Conservation (phyloP, 83 land plant species). For the Picea mariana region DNA sequence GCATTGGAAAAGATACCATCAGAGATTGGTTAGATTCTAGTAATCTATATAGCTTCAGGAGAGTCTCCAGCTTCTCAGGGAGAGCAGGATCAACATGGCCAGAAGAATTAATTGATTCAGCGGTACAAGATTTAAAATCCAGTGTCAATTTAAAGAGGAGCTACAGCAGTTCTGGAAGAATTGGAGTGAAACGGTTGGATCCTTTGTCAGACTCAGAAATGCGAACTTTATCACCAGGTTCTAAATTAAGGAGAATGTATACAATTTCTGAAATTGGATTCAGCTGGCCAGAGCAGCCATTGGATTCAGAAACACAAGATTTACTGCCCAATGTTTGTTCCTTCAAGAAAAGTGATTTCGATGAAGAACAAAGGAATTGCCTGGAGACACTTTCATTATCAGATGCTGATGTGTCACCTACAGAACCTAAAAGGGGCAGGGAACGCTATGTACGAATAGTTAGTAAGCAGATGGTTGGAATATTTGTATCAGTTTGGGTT, state of each 20-base stretch:
- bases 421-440: conserved; percentile 23
- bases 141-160: conserved; percentile 32
- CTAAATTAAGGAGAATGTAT: conserved; percentile 33
- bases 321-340: background rate
- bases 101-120: conserved; percentile 16
- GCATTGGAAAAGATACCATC: conserved; percentile 10
- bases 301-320: conserved; percentile 37
- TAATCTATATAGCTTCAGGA: background rate
- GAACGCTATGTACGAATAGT: conserved; percentile 59
- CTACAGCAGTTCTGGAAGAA: conserved; percentile 26
- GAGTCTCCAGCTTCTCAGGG: conserved; percentile 11
- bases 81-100: conserved; percentile 13
- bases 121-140: conserved; percentile 20
- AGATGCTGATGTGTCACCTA: background rate
- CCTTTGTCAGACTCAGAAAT: conserved; percentile 17
- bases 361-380: conserved; percentile 10
- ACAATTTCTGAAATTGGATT: conserved; percentile 60
- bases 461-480: conserved; percentile 88
- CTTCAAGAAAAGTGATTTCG: background rate
- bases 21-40: background rate
- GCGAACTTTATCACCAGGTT: conserved; percentile 2
- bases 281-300: conserved; percentile 71
- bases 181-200: background rate
- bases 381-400: conserved; percentile 8
- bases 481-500: conserved; percentile 74